Evolutionary conservation across 805 yeast species (phyloP).

Genomic region (Candida patagonica): DNA sequence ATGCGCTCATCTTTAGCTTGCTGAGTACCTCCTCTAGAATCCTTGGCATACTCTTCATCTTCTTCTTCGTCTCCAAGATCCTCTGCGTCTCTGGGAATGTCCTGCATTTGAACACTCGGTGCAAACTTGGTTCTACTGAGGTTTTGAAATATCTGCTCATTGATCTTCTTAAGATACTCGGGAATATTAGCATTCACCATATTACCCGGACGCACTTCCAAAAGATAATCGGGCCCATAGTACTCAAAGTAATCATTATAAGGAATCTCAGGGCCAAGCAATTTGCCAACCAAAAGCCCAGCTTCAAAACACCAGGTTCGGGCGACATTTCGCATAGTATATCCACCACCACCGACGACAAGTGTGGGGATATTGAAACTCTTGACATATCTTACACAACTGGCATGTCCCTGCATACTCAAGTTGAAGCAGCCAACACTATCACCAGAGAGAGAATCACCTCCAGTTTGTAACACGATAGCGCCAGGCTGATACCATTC

Average conservation of each 20-base stretch:
- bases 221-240: slow-evolving; percentile 92
- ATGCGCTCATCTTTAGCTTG: slow-evolving; percentile 69
- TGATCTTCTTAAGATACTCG: slow-evolving; percentile 78
- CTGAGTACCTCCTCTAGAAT: slow-evolving; percentile 86
- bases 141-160: slow-evolving; percentile 66
- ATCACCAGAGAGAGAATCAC: slow-evolving; percentile 90
- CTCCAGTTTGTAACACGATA: slow-evolving; percentile 95
- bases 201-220: slow-evolving; percentile 90
- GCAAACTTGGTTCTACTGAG: slow-evolving; percentile 88
- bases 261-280: slow-evolving; percentile 52
- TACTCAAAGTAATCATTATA: slow-evolving; percentile 95
- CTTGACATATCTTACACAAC: slow-evolving; percentile 83
- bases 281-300: slow-evolving; percentile 57
- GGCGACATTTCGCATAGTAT: slow-evolving; percentile 91
- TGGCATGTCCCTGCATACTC: slow-evolving; percentile 89
- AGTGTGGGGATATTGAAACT: slow-evolving; percentile 84
- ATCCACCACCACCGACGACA: slow-evolving; percentile 96
- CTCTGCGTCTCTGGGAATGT: slow-evolving; percentile 82
- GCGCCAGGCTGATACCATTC: slow-evolving; percentile 88
- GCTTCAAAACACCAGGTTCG: slow-evolving; percentile 96
- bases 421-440: slow-evolving; percentile 89
- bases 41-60: slow-evolving; percentile 68
- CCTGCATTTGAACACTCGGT: slow-evolving; percentile 91
- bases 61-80: slow-evolving; percentile 82
- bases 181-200: slow-evolving; percentile 95